Conservation (phyloP, 352 stramenopile species). For the Phytopythium boreale region DNA sequence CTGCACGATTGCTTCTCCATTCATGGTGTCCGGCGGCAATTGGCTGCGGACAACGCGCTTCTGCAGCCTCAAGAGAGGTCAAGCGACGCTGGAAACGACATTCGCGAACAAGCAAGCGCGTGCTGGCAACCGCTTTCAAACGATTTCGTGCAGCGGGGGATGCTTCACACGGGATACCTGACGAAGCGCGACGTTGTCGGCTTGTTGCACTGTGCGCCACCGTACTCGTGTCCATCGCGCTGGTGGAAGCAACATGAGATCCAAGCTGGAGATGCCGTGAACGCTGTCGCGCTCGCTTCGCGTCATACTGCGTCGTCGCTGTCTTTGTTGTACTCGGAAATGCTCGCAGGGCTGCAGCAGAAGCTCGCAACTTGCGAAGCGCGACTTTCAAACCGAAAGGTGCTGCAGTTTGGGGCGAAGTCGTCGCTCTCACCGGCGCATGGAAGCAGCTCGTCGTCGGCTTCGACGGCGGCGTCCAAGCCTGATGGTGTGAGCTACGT, state of each 20-base stretch:
- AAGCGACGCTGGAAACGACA: neutral
- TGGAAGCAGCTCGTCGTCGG: neutral
- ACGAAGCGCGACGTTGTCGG: constrained; percentile 79
- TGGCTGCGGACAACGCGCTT: constrained; percentile 19
- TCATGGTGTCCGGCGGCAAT: constrained; percentile 39
- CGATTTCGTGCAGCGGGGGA: constrained; percentile 75
- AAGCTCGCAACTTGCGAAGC: constrained; percentile 52
- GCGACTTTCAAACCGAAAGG: constrained; percentile 38
- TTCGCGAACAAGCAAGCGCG: constrained; percentile 29
- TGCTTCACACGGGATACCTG: constrained; percentile 61
- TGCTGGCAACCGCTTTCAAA: constrained; percentile 81
- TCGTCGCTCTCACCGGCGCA: constrained; percentile 12
- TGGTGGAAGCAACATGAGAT: constrained; percentile 70
- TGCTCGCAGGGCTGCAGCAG: constrained; percentile 52
- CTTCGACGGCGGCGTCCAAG: constrained; percentile 24
- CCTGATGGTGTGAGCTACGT: constrained; percentile 60
- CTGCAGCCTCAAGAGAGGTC: constrained; percentile 13
- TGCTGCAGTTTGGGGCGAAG: constrained; percentile 60
- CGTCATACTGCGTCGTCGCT: constrained; percentile 75
- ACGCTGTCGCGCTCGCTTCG: constrained; percentile 13
- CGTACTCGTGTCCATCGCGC: constrained; percentile 42
- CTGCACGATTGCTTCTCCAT: constrained; percentile 79
- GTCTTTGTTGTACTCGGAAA: constrained; percentile 69
- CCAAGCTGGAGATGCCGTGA: neutral
- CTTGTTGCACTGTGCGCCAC: constrained; percentile 55